Evolutionary conservation across 805 yeast species (phyloP).

Genomic region (Candida odintsovae): DNA sequence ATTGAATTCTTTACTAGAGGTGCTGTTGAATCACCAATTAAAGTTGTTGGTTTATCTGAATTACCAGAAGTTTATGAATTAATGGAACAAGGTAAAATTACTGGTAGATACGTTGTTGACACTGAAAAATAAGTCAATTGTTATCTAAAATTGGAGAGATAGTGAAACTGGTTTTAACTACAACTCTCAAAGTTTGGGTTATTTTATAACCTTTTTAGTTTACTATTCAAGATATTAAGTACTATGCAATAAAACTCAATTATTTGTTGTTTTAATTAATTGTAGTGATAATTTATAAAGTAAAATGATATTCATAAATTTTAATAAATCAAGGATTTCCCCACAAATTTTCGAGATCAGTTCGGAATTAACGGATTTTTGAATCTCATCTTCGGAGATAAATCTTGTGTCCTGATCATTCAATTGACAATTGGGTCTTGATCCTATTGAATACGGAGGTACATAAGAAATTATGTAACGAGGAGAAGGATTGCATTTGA

Average conservation of each 20-base stretch:
- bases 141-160: not conserved
- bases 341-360: too few relatives aligned
- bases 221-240: not conserved
- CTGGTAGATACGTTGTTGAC: constrained; percentile 62
- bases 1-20: constrained; percentile 67
- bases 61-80: constrained; percentile 46
- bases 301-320: too few relatives aligned
- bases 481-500: too few relatives aligned
- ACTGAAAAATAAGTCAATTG: constrained; percentile 32
- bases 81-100: constrained; percentile 59
- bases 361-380: too few relatives aligned
- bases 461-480: too few relatives aligned
- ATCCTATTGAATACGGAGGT: too few relatives aligned
- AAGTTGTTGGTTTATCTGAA: constrained; percentile 51
- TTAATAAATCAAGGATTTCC: too few relatives aligned
- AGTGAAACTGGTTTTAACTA: not conserved
- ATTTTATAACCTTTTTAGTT: too few relatives aligned
- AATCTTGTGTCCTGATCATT: too few relatives aligned
- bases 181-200: too few relatives aligned
- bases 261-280: not conserved
- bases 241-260: not conserved
- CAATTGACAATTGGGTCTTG: too few relatives aligned
- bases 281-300: not conserved
- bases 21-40: constrained; percentile 55
- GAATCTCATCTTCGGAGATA: too few relatives aligned